These are phyloP conservation scores for Aspergillus sp. DNA, from an alignment of 2,329 filamentous ascomycete genomes.

Conservation along the genomic window DNA sequence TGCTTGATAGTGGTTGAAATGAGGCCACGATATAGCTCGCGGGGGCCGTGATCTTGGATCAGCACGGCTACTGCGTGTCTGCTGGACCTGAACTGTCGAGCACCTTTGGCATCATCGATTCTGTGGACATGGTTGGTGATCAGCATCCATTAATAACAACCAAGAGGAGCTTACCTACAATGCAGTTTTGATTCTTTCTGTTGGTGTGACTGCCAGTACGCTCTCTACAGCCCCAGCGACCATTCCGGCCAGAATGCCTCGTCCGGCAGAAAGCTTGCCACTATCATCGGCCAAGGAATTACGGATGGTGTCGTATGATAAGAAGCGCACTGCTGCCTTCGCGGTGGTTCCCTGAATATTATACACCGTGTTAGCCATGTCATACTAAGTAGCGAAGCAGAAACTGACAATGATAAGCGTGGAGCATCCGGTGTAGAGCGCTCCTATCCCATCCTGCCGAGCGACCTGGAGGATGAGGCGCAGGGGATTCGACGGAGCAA, in stretches of 20 bases:
- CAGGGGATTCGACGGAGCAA: slow-evolving; percentile 58
- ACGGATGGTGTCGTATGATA: slow-evolving; percentile 66
- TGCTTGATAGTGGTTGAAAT: slow-evolving; percentile 63
- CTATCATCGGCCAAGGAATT: slow-evolving; percentile 53
- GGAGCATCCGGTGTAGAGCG: slow-evolving; percentile 64
- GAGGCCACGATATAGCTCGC: slow-evolving; percentile 59
- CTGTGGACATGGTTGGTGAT: slow-evolving; percentile 4
- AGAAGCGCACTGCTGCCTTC: slow-evolving; percentile 66
- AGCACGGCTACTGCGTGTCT: slow-evolving; percentile 53
- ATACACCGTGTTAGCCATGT: no score
- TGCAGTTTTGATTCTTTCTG: slow-evolving; percentile 65
- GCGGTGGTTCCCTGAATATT: slow-evolving; percentile 52
- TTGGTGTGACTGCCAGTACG: slow-evolving; percentile 65
- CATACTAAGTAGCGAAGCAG: not conserved
- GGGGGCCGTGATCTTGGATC: slow-evolving; percentile 53
- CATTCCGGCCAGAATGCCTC: slow-evolving; percentile 65
- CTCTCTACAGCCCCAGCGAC: slow-evolving; percentile 61
- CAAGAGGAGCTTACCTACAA: slow-evolving; percentile 3
- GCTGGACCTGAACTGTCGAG: slow-evolving; percentile 51
- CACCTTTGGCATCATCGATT: slow-evolving; percentile 59
- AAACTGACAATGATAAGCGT: slow-evolving; percentile 50
- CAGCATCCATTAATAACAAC: not conserved
- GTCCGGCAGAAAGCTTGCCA: slow-evolving; percentile 55
- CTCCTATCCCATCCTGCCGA: slow-evolving; percentile 55
- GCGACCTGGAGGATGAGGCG: slow-evolving; percentile 56